Evolutionary conservation across 352 stramenopile species (phyloP), one percentile per base, ranked within the genome.

Genomic region (Phytophthora chlamydospora): DNA sequence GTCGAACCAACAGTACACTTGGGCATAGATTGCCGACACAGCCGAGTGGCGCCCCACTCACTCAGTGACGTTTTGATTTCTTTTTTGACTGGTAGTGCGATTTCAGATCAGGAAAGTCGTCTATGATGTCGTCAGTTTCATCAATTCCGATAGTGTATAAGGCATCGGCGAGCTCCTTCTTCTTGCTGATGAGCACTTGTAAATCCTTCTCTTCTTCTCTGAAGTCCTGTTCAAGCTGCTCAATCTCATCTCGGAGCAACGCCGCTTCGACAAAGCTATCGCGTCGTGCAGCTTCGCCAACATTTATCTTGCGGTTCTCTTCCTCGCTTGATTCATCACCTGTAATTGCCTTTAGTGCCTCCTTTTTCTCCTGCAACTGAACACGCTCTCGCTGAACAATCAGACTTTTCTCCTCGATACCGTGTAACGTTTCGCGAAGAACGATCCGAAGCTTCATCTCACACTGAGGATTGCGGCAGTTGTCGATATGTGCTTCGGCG

Each of bases 361-460:
- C 49, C 46, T 74, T 75, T 52, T 85, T 84, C 10, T 31, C 46
- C 6, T 64, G 44, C 4, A 79, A 24, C 36, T 80, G 64, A 24
- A 31, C 45, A 24, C 55, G 24, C 57, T 60, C 0, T 62, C 55
- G 21, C 64, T 49, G 32, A 81, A 48, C 50, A 21, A 46, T 14
- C 16, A n/a, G 24, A 24, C 39, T 40, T 10, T 60, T 60, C 6
- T 77, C 58, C 17, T 85, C 61, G 21, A 85, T 83, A 48, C 76
- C 76, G 66, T 87, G 78, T 67, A 84, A 78, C 16, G 65, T 80
- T 55, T 87, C 77, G 32, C 77, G 72, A 8, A 81, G 50, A 62
- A 87, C 78, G 11, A 87, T 71, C 31, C 77, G 75, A 53, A 72
- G 79, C 19, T 73, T 77, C 56, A 87, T 78, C 62, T 87, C 77